Conservation (phyloP, 2,329 filamentous ascomycete genomes). For the Diaporthe velutina region DNA sequence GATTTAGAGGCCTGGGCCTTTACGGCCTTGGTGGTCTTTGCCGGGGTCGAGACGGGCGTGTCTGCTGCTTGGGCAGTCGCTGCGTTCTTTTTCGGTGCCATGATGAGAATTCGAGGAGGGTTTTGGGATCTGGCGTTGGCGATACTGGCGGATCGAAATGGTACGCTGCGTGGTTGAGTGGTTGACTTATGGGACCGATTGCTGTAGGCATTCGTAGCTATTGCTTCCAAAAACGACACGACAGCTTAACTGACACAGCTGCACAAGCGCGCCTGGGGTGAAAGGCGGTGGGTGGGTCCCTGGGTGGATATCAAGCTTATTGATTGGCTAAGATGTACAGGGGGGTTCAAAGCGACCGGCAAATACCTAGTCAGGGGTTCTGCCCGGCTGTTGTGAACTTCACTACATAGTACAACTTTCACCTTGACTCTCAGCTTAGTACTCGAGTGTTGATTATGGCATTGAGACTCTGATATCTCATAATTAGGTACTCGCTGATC, state of each 20-base stretch:
- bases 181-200: neutral
- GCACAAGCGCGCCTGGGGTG: neutral
- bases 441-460: neutral
- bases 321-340: conserved; percentile 28
- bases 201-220: neutral
- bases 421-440: neutral
- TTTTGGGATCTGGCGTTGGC: neutral
- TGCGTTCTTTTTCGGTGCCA: conserved; percentile 39
- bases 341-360: conserved; percentile 8
- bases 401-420: neutral
- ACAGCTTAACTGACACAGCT: too few relatives aligned
- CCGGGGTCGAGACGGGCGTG: neutral
- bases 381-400: neutral
- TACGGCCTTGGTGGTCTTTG: conserved; percentile 21
- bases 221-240: conserved; percentile 37
- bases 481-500: too few relatives aligned
- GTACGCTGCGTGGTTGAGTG: neutral
- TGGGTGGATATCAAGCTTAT: neutral
- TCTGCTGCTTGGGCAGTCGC: conserved; percentile 1
- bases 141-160: neutral
- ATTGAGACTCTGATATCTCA: too few relatives aligned
- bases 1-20: conserved; percentile 30
- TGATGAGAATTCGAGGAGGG: neutral
- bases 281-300: conserved; percentile 28
- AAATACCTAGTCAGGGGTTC: conserved; percentile 20